These are phyloP conservation scores for Leucocoprinus sp. DNA, from an alignment of 768 basidiomycete species.

Conservation along the genomic window DNA sequence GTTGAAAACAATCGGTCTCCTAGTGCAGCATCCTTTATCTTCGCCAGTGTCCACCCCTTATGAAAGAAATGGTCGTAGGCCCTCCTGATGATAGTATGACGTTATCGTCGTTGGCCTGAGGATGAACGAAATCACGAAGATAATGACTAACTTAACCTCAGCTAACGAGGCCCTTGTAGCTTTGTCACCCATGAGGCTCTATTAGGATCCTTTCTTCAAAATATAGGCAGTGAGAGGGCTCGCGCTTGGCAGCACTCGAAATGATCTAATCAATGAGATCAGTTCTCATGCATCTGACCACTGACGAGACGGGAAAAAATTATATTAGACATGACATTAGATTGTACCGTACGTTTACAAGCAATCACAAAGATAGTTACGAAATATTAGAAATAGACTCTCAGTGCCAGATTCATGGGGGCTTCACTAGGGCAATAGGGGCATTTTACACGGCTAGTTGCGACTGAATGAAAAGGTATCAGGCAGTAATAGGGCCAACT, in stretches of 20 bases:
- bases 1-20: conserved; percentile 49
- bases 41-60: conserved; percentile 46
- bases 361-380: not conserved
- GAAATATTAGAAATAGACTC: conserved; percentile 51
- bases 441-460: conserved; percentile 80
- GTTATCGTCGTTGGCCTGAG: not conserved
- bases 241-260: not conserved
- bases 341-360: not conserved
- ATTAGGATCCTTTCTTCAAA: not conserved
- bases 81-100: conserved; percentile 21
- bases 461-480: conserved; percentile 10
- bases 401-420: conserved; percentile 41
- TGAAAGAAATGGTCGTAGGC: conserved; percentile 41
- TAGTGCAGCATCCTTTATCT: conserved; percentile 59
- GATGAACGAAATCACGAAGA: conserved; percentile 1
- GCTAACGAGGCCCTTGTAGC: conserved; percentile 1
- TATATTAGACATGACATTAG: too few relatives aligned
- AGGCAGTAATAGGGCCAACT: conserved; percentile 11
- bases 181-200: not conserved
- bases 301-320: too few relatives aligned
- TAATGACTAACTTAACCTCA: conserved; percentile 14
- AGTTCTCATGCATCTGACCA: too few relatives aligned
- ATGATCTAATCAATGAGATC: conserved; percentile 7
- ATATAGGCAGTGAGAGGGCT: conserved; percentile 1
- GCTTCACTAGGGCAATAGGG: conserved; percentile 93